Evolutionary conservation across 73 alveolate genomes (phyloP).

Genomic region (Uronychia setigera): DNA sequence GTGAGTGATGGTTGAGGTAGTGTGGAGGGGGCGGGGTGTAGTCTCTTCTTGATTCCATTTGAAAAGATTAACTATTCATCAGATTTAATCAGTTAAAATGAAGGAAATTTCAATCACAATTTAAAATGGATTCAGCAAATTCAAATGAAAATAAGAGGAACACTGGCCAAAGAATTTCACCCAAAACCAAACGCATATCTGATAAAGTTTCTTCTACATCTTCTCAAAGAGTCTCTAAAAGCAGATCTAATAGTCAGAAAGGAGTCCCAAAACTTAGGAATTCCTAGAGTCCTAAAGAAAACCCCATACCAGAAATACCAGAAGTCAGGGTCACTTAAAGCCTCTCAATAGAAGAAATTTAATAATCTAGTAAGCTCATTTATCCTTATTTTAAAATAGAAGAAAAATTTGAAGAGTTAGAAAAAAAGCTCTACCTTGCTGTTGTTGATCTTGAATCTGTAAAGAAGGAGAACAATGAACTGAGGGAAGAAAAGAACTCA

Average conservation of each 20-base stretch:
- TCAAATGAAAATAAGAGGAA: not conserved
- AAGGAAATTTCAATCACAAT: no score
- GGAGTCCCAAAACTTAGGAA: not conserved
- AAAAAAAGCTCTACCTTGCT: not conserved
- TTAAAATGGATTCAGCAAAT: not conserved
- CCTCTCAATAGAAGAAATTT: not conserved
- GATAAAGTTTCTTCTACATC: no score
- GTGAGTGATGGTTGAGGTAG: no score
- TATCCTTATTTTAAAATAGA: not conserved
- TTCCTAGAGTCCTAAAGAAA: not conserved
- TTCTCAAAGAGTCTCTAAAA: not conserved
- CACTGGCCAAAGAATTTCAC: not conserved
- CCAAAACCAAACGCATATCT: not conserved
- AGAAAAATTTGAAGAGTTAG: not conserved
- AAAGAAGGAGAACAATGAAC: conserved; percentile 35
- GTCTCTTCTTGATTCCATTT: no score
- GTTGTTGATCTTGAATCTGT: not conserved
- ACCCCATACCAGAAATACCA: not conserved
- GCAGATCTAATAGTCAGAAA: not conserved
- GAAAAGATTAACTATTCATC: no score
- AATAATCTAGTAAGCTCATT: not conserved
- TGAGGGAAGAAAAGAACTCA: conserved; percentile 36
- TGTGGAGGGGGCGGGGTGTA: no score
- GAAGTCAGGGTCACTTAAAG: not conserved
- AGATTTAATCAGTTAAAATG: no score